Base-by-base conservation (phyloP, 1,284 basidiomycete species). In the Cryptococcus sp. region DNA sequence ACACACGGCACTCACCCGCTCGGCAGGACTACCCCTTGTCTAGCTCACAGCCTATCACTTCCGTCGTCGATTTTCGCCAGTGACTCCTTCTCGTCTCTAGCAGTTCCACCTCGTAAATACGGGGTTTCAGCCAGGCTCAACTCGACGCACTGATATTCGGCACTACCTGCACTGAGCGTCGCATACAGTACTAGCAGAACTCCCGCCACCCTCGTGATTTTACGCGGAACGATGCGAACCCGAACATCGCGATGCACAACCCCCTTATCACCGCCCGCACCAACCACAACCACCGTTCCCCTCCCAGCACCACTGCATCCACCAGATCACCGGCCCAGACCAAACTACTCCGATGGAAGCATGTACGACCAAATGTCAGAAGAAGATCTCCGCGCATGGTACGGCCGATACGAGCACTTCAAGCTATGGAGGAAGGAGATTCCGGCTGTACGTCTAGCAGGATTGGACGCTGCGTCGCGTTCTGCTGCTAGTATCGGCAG, bases 401-500 rank as follows among this genome's bases (percentile, higher is more conserved):
- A 53, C 27, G n/a, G 54, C 3, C 53, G 57, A n/a, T 56, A 62
- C 40, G 47, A 50, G 20, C 45, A 50, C 4, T 59, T 50, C 41
- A 62, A 54, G 44, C 39, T 55, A 45, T 62, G 61, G 61, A 46
- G 61, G 27, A 38, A 56, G 35, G 54, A 56, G 22, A 42, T 62
- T 10, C 57, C 57, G 23, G 23, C 45, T 38, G 50, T 42, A 23
- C 41, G 3, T 16, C 19, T 10, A 25, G 41, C 40, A 15, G 16
- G n/a, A 25, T 19, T 38, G 15, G n/a, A 39, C 17, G 45, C 17
- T 22, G 47, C 38, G n/a, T 40, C 35, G 5, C 52, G 59, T 19
- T 31, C 45, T 2, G 27, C 55, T 20, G 27, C 46, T 23, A 59
- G 48, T 39, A 27, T 46, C 8, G 60, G 60, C 2, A 48, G 27